phyloP scores from a whole-genome alignment of 495 filamentous ascomycete genomes.

The Penicillium waksmanii region DNA sequence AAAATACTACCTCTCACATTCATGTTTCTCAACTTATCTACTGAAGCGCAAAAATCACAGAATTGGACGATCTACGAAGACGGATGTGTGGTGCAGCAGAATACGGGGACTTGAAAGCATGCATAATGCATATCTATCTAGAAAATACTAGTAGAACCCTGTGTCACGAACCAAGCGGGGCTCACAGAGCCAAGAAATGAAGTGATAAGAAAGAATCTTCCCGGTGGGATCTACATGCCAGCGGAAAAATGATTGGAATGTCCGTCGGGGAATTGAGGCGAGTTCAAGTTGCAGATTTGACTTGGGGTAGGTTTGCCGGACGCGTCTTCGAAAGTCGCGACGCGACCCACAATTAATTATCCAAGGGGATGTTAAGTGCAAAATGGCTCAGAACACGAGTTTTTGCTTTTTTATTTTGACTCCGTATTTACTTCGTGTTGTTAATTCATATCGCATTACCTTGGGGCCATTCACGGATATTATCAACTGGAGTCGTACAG shows the following conservation, averaged over 20 bases:
- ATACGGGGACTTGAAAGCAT: no score
- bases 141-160: neutral
- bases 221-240: neutral
- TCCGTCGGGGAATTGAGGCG: neutral
- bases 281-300: neutral
- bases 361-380: no score
- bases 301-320: neutral
- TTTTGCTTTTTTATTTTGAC: neutral
- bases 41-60: no score
- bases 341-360: neutral
- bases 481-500: neutral
- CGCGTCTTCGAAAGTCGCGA: constrained; percentile 1
- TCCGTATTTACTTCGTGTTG: neutral
- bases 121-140: neutral
- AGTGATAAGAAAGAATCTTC: neutral
- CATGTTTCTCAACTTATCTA: no score
- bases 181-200: neutral
- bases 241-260: neutral
- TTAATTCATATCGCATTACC: no score
- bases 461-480: neutral
- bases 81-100: neutral
- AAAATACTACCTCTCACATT: no score
- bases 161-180: neutral
- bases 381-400: no score
- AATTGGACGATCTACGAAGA: no score